Base-by-base conservation (phyloP, 164 flowering plant species). In the Stephania japonica region DNA sequence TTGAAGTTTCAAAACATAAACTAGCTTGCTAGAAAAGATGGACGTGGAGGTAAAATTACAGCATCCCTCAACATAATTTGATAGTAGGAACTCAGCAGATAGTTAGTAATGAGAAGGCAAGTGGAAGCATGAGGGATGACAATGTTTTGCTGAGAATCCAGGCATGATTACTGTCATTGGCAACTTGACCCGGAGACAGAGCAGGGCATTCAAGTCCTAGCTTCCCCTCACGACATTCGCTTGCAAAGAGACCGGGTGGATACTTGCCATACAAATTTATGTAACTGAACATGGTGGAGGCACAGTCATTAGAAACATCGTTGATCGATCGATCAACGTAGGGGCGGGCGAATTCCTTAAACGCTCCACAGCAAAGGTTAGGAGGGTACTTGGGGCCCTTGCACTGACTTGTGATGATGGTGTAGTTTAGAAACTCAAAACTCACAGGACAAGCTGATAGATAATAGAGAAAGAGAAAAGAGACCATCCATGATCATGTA, bases 391-490 rank as follows among this genome's bases (percentile, higher is more conserved):
- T 70, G 21, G 89, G 89, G 23, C 89, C 89, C 75, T 84, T 86
- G 83, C 89, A 86, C 50, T 82, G 78, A 82, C 87, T 85, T 47
- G 89, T 86, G 65, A 86, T 77, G 78, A 85, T 75, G 25, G 89
- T 84, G 81, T 86, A 86, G 81, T 86, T 86, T 79, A 68, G n/a
- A 75, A 65, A 76, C 82, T 86, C 86, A 53, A 86, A 78, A 72
- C 82, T 75, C 65, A 82, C 73, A 0, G 82, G 72, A 78, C 89
- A 86, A 62, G 50, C 89, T 86, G 82, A 32, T 32, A n/a, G n/a
- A n/a, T n/a, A n/a, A n/a, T n/a, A n/a, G n/a, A n/a, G 32, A 27
- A 27, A 27, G 32, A 27, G 32, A 27, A 27, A 27, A 27, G 32
- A 27, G 32, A 3, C 3, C 32, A 27, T 1, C 32, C n/a, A n/a